These are phyloP conservation scores for Tuber calosporum DNA, from an alignment of 495 filamentous ascomycete species.

Conservation along the genomic window DNA sequence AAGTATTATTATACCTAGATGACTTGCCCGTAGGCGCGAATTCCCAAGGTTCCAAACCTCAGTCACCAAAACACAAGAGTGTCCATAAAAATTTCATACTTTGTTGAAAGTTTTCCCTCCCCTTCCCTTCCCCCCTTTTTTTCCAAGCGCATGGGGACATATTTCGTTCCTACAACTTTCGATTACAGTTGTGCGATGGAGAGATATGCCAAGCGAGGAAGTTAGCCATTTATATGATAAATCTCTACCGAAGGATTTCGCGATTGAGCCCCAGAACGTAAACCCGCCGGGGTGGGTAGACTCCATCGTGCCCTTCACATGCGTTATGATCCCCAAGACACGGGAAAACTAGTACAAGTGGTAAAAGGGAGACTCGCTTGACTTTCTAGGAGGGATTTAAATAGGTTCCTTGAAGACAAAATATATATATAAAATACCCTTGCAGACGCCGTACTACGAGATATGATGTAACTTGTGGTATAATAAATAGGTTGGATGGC, in stretches of 20 bases:
- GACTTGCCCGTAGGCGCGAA: neutral
- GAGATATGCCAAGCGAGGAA: neutral
- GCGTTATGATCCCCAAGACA: neutral
- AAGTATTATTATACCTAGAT: neutral
- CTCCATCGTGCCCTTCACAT: neutral
- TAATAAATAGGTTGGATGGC: too few relatives aligned
- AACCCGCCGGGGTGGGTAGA: neutral
- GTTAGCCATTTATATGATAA: neutral
- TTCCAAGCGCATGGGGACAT: neutral
- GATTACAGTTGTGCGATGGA: neutral
- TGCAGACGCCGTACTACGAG: too few relatives aligned
- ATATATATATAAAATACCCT: too few relatives aligned
- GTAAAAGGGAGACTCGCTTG: too few relatives aligned
- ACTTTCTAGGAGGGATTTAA: too few relatives aligned
- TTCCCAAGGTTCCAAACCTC: neutral
- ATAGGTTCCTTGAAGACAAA: too few relatives aligned
- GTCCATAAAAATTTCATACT: neutral
- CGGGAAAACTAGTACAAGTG: neutral
- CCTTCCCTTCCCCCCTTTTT: neutral
- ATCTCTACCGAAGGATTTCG: neutral
- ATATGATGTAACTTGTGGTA: too few relatives aligned
- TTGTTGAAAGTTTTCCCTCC: neutral
- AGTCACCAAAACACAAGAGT: neutral
- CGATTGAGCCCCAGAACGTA: neutral
- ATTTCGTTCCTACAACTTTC: neutral